Evolutionary conservation across 306 rosid species (phyloP).

Genomic region (Spatholobus suberectus): DNA sequence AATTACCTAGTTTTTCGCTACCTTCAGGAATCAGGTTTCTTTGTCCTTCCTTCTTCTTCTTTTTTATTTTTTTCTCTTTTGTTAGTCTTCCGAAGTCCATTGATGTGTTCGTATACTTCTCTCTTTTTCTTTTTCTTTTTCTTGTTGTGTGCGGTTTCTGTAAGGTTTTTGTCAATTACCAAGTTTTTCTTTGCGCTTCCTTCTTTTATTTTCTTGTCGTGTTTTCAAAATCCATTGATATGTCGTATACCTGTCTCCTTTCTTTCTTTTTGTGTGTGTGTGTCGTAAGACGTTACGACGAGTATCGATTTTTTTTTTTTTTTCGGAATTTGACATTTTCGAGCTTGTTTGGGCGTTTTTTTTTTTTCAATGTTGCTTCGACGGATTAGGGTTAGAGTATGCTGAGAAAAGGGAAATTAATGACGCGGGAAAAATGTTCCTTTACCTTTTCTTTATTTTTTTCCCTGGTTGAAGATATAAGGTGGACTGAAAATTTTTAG

Average conservation of each 20-base stretch:
- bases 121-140: not conserved
- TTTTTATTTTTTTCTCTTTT: too few relatives aligned
- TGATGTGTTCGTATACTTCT: not conserved
- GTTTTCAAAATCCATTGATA: not conserved
- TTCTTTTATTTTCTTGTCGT: not conserved
- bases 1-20: constrained; percentile 88
- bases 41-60: not conserved
- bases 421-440: not conserved
- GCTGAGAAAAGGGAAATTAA: not conserved
- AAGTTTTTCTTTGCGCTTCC: constrained; percentile 64
- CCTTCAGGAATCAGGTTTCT: constrained; percentile 91
- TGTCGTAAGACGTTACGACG: not conserved
- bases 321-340: constrained; percentile 1
- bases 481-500: constrained; percentile 22
- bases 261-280: not conserved
- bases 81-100: not conserved
- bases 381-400: constrained; percentile 44
- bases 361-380: not conserved
- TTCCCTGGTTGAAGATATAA: constrained; percentile 3
- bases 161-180: constrained; percentile 60
- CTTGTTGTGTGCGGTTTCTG: not conserved
- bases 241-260: not conserved
- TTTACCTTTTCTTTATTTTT: not conserved
- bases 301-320: not conserved
- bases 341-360: constrained; percentile 14